Base-by-base conservation (phyloP, 2,329 filamentous ascomycete genomes). In the Fusarium sp. region DNA sequence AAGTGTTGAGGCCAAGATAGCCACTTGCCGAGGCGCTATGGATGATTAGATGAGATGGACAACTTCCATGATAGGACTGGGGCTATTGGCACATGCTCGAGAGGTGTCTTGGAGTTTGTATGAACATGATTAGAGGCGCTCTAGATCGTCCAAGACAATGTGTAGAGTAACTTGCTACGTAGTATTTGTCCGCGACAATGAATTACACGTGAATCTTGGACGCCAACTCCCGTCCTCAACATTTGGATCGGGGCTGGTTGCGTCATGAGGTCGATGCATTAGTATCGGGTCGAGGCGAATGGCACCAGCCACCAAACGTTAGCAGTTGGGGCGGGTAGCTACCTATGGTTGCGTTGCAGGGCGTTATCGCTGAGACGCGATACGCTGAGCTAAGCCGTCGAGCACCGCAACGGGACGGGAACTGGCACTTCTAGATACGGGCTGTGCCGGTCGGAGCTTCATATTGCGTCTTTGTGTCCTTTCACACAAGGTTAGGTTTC, bases 321-420 rank as follows among this genome's bases (percentile, higher is more conserved):
- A 30, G 67, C 59, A 54, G 50, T 54, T 54, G 27, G 50, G 50
- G 50, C 27, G 27, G 45, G 14, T 54, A 50, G 22, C 15, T 54
- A 22, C 22, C 22, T 22, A 54, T 54, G 50, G 50, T 71, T 65
- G 37, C 52, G 50, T 71, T 65, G 37, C 52, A 73, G 54, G 72
- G 72, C 72, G 72, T 75, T 74, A 74, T 74, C 72, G 62, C 65
- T 11, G 71, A 22, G 61, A 45, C 58, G 40, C 71, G 65, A 75
- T 74, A 75, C 72, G 72, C 69, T 74, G 71, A 22, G 69, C 37
- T 63, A 71, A 66, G 69, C 59, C 57, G 57, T 68, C 25, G 43
- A 57, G 64, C 33, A 63, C 68, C 38, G 12, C 33, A 71, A 45
- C 40, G 40, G 40, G 40, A 63, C 43, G 32, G 50, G 57, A 61